Evolutionary conservation across 2,329 filamentous ascomycete genomes (phyloP).

Genomic region (Didymosphaeria variabile): DNA sequence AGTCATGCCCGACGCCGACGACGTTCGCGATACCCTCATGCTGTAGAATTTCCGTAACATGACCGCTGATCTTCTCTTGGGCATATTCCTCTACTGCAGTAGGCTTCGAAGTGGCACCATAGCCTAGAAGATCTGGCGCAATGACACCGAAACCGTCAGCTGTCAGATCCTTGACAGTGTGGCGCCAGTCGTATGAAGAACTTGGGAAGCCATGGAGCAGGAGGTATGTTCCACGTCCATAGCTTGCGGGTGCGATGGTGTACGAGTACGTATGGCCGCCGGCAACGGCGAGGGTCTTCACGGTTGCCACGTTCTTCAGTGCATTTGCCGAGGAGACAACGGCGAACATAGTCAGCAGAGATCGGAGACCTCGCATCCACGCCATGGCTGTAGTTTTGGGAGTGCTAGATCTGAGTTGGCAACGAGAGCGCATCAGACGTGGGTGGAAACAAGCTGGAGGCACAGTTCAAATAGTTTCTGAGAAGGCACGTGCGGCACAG

Average conservation of each 20-base stretch:
- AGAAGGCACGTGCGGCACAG: background rate
- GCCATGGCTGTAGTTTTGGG: background rate
- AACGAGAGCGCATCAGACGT: background rate
- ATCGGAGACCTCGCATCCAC: background rate
- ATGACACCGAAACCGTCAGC: constrained; percentile 67
- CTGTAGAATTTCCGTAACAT: constrained; percentile 12
- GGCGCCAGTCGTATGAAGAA: constrained; percentile 71
- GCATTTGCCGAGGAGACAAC: background rate
- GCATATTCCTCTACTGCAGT: constrained; percentile 20
- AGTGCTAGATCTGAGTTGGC: background rate
- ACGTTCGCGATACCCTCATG: constrained; percentile 9
- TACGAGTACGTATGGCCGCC: constrained; percentile 21
- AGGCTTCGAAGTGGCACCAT: constrained; percentile 62
- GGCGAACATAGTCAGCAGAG: background rate
- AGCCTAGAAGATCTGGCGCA: constrained; percentile 71
- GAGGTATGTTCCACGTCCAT: constrained; percentile 59
- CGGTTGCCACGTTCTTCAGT: background rate
- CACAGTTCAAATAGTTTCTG: background rate
- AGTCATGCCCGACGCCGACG: constrained; percentile 17
- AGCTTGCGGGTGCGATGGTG: constrained; percentile 37
- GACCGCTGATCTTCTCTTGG: constrained; percentile 1
- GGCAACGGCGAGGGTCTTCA: background rate
- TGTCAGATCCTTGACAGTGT: constrained; percentile 64
- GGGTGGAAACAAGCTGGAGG: background rate
- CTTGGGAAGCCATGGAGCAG: constrained; percentile 72